Evolutionary conservation across 306 rosid species (phyloP).

Genomic region (Quillaja saponaria): DNA sequence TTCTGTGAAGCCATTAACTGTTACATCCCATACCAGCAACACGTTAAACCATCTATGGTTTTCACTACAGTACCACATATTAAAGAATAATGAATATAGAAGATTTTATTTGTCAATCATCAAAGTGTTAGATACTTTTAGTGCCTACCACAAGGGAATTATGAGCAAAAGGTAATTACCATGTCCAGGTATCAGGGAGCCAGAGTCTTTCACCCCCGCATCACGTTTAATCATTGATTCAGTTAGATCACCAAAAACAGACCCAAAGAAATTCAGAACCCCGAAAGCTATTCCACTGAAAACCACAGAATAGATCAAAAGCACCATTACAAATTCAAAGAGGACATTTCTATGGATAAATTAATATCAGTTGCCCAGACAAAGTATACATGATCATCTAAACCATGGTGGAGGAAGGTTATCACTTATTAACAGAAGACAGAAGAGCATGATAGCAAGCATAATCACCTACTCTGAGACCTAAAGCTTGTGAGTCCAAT

Average conservation of each 20-base stretch:
- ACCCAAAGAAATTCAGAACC: slow-evolving; percentile 76
- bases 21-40: no score
- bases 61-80: not conserved
- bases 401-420: slow-evolving; percentile 7
- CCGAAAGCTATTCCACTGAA: slow-evolving; percentile 79
- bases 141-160: no score
- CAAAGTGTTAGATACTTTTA: not conserved
- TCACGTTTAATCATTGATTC: slow-evolving; percentile 99
- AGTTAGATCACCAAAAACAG: slow-evolving; percentile 92
- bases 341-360: slow-evolving; percentile 2
- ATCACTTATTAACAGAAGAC: slow-evolving; percentile 6
- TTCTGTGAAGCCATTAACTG: no score
- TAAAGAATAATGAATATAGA: no score
- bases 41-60: no score
- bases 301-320: slow-evolving; percentile 2
- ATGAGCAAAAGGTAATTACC: slow-evolving; percentile 51
- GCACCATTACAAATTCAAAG: slow-evolving; percentile 19
- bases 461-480: slow-evolving; percentile 7
- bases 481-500: slow-evolving; percentile 6
- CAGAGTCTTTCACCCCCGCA: slow-evolving; percentile 97
- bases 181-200: slow-evolving; percentile 95
- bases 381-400: slow-evolving; percentile 21
- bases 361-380: slow-evolving; percentile 2
- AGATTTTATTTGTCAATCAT: not conserved
- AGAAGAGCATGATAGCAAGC: slow-evolving; percentile 10